Evolutionary conservation across 1,284 basidiomycete species (phyloP).

Genomic region (Fomitiporia mediterranea): DNA sequence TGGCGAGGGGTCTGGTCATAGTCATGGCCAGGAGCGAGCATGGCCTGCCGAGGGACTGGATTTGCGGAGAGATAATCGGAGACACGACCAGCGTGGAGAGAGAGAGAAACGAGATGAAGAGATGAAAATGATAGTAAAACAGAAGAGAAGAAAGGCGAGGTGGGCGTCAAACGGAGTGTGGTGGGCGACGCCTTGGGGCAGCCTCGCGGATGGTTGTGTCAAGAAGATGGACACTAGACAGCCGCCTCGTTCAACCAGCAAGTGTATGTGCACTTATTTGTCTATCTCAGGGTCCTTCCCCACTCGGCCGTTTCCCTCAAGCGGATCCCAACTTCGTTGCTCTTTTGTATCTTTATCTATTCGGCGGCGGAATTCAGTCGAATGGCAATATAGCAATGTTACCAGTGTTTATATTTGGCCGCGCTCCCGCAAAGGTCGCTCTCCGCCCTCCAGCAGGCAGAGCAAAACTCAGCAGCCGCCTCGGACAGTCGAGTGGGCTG

Average conservation of each 20-base stretch:
- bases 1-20: slow-evolving; percentile 19
- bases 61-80: slow-evolving; percentile 1
- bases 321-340: neutral
- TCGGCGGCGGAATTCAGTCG: no score
- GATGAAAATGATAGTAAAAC: slow-evolving; percentile 4
- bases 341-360: neutral
- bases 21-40: slow-evolving; percentile 14
- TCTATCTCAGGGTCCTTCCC: neutral
- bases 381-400: no score
- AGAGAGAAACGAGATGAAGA: slow-evolving; percentile 8
- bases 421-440: no score
- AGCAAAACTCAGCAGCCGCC: no score
- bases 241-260: neutral
- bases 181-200: neutral
- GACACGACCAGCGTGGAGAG: slow-evolving; percentile 21
- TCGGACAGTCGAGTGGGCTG: no score
- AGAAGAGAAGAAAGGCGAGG: slow-evolving; percentile 4
- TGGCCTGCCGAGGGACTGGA: slow-evolving; percentile 6
- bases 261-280: slow-evolving; percentile 6
- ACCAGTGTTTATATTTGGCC: no score
- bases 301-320: neutral
- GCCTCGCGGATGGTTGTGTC: neutral
- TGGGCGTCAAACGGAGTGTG: neutral
- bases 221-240: neutral
- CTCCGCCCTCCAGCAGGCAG: no score